Evolutionary conservation across 768 basidiomycete species (phyloP), one percentile per base, ranked within the genome.

Genomic region (Leccinellum rugosiceps): DNA sequence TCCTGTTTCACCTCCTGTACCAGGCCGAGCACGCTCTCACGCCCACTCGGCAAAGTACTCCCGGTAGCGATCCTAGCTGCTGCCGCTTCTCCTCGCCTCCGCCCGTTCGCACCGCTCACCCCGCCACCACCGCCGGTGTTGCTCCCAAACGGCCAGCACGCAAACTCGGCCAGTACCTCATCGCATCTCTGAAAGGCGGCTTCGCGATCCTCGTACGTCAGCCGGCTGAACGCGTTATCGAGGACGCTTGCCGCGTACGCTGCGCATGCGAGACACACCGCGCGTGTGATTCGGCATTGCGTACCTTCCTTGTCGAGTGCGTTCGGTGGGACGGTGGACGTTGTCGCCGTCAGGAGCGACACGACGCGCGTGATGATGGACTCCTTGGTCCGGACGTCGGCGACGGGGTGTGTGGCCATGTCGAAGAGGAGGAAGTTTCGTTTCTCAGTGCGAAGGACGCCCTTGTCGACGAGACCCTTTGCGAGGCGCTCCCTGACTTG

Each of bases 391-490:
- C 91, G 88, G 13, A 92, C 82, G 73, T 98, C 95, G 7, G 95
- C 92, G 50, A 98, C 90, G 2, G 96, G 97, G 72, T 99, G 96
- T 0, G 96, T 99, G 17, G 97, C 96, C 96, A 99, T 99, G 77
- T 99, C 96, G 76, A 99, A 99, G 30, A 99, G 80, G 50, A 99
- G 83, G 74, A 99, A 99, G 73, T 98, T 98, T 67, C 94, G 90
- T 71, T 99, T 98, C 72, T 98, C 97, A 15, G 96, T 99, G 51
- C 97, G 89, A n/a, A 99, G 84, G 38, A 99, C 86, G 65, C 96
- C 97, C 75, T 99, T 99, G 80, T 99, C 96, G 52, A 98, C 96
- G 41, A 99, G 84, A 3, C 96, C 86, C 72, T 99, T 99, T 14
- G 95, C 94, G 41, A 99, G 87, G 17, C 96, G 90, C 76, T 99